A percentile compares a stretch with the other conserved stretches of the same genome.
These are phyloP conservation scores for Trichoderma sp. DNA, from an alignment of 2,329 filamentous ascomycete genomes.

Conservation along the genomic window DNA sequence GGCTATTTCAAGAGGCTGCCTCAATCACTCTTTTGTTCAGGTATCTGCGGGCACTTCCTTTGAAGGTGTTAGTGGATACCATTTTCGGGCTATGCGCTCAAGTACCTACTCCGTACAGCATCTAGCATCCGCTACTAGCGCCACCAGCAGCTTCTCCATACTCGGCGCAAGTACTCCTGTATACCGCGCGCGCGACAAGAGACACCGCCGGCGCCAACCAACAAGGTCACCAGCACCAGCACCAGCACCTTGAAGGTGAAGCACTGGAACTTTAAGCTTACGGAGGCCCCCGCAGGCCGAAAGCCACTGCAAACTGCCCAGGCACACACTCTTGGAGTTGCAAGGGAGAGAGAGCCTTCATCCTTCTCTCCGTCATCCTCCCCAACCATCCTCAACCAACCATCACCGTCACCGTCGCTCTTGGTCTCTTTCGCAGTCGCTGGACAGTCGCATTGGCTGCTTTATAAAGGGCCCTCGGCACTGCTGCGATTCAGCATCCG, in stretches of 20 bases:
- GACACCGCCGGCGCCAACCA: not conserved
- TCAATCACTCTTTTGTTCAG: not conserved
- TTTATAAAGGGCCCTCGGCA: not conserved
- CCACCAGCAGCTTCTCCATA: not conserved
- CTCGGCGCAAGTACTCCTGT: not conserved
- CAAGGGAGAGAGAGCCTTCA: not conserved
- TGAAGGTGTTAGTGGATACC: not conserved
- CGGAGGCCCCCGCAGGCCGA: not conserved
- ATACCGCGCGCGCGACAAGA: not conserved
- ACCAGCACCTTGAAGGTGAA: not conserved
- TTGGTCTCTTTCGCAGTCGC: not conserved
- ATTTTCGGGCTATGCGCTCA: not conserved
- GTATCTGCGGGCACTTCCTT: not conserved
- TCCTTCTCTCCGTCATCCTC: not conserved
- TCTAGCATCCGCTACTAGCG: not conserved
- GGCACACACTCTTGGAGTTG: not conserved
- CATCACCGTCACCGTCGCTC: not conserved
- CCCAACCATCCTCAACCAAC: not conserved
- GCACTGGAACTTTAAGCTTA: not conserved
- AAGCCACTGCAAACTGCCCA: not conserved
- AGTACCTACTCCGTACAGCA: not conserved
- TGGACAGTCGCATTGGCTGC: not conserved
- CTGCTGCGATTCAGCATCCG: not conserved
- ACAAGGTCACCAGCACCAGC: not conserved
- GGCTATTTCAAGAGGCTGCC: not conserved